Evolutionary conservation across 2,329 filamentous ascomycete species (phyloP).

Genomic region (Pseudogymnoascus sp.): DNA sequence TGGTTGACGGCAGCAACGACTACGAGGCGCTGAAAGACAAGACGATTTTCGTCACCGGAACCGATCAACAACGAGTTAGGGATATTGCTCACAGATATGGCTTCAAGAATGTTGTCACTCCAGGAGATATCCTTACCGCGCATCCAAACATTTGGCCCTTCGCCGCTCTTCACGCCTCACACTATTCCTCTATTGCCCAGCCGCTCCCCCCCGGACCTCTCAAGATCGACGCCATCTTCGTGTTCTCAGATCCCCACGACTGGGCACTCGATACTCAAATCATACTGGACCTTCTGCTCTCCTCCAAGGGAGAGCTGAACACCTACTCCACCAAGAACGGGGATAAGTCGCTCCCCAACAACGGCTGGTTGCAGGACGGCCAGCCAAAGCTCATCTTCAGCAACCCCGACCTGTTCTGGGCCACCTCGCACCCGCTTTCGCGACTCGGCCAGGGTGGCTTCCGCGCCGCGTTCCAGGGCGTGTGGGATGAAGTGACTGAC

Average conservation of each 20-base stretch:
- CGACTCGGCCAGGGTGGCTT: constrained; percentile 90
- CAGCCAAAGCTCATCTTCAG: constrained; percentile 81
- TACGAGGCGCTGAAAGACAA: constrained; percentile 47
- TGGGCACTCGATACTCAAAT: constrained; percentile 88
- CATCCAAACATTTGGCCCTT: constrained; percentile 80
- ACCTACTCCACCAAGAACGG: constrained; percentile 70
- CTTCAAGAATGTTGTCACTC: constrained; percentile 74
- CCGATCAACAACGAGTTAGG: constrained; percentile 43
- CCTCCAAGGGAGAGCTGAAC: constrained; percentile 67
- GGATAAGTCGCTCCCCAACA: constrained; percentile 51
- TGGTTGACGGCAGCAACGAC: constrained; percentile 50
- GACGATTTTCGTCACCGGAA: constrained; percentile 67
- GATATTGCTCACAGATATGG: constrained; percentile 44
- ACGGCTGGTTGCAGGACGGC: constrained; percentile 72
- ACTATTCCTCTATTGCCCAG: constrained; percentile 50
- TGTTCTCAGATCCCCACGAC: constrained; percentile 93
- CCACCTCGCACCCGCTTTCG: constrained; percentile 72
- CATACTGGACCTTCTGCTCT: constrained; percentile 75
- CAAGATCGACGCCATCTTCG: constrained; percentile 82
- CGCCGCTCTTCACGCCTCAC: constrained; percentile 52
- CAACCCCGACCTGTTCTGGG: constrained; percentile 87
- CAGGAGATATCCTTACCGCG: constrained; percentile 70
- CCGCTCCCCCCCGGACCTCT: constrained; percentile 49
- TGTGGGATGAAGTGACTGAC: constrained; percentile 66
- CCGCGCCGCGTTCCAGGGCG: constrained; percentile 67